These are phyloP conservation scores for Coprinellus micaceus DNA, from an alignment of 768 basidiomycete species.

Conservation along the genomic window DNA sequence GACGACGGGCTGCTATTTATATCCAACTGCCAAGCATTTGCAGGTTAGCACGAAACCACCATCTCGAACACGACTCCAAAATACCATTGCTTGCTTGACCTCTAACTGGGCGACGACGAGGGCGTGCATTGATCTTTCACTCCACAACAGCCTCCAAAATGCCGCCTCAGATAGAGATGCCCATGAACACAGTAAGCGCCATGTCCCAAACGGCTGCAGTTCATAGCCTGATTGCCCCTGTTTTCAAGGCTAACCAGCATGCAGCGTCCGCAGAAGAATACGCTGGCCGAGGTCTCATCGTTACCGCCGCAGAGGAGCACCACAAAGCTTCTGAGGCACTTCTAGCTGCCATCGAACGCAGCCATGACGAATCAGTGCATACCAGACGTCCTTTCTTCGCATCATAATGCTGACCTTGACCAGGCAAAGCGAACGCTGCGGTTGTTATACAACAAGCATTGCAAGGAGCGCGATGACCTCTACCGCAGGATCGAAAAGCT, in stretches of 20 bases:
- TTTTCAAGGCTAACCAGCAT: slow-evolving; percentile 71
- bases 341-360: slow-evolving; percentile 66
- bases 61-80: background rate
- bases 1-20: background rate
- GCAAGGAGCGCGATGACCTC: slow-evolving; percentile 66
- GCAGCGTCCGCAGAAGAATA: slow-evolving; percentile 78
- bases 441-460: slow-evolving; percentile 73
- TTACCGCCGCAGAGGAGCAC: slow-evolving; percentile 73
- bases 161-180: slow-evolving; percentile 40
- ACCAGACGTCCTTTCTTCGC: slow-evolving; percentile 7
- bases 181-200: slow-evolving; percentile 49
- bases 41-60: slow-evolving; percentile 3
- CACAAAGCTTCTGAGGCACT: slow-evolving; percentile 75
- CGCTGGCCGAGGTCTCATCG: slow-evolving; percentile 59
- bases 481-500: slow-evolving; percentile 69
- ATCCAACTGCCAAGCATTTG: background rate
- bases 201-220: background rate
- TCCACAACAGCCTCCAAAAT: too few relatives aligned
- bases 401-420: slow-evolving; percentile 5
- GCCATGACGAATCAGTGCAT: slow-evolving; percentile 66
- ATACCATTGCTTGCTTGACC: background rate
- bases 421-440: slow-evolving; percentile 76
- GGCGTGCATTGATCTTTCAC: too few relatives aligned
- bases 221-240: slow-evolving; percentile 7
- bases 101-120: background rate